Evolutionary conservation across 805 yeast genomes (phyloP).

Genomic region (Diddensiella transvaalensis): DNA sequence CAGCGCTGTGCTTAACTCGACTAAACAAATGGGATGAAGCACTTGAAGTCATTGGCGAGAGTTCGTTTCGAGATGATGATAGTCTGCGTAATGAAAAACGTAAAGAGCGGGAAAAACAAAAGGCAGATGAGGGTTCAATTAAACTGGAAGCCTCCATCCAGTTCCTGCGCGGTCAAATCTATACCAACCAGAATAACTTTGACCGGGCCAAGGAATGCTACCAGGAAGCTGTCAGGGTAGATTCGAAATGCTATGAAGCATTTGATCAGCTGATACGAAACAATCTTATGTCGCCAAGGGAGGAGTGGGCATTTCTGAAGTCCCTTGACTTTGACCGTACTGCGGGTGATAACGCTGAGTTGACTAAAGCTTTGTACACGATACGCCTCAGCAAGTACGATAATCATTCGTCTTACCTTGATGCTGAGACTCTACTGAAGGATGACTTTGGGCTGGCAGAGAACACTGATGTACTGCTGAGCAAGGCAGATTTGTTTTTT

Average conservation of each 20-base stretch:
- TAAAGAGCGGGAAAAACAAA: not conserved
- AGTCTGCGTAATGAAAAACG: slow-evolving; percentile 29
- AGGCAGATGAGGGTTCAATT: slow-evolving; percentile 51
- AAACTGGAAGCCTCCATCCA: slow-evolving; percentile 85
- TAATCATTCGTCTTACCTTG: slow-evolving; percentile 54
- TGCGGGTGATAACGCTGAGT: slow-evolving; percentile 74
- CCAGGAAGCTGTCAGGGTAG: slow-evolving; percentile 80
- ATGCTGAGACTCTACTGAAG: slow-evolving; percentile 59
- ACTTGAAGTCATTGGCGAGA: slow-evolving; percentile 74
- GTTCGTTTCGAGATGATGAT: not conserved
- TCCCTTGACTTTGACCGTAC: slow-evolving; percentile 55
- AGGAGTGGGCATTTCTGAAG: slow-evolving; percentile 78
- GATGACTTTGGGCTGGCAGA: slow-evolving; percentile 70
- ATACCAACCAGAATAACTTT: slow-evolving; percentile 76
- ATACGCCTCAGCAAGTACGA: slow-evolving; percentile 68
- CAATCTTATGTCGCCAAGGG: slow-evolving; percentile 73
- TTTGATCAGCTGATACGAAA: slow-evolving; percentile 72
- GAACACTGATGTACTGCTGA: slow-evolving; percentile 64
- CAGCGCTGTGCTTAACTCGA: slow-evolving; percentile 65
- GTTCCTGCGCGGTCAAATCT: slow-evolving; percentile 77
- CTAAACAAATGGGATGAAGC: slow-evolving; percentile 85
- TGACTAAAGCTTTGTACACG: slow-evolving; percentile 72
- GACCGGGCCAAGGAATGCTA: slow-evolving; percentile 83
- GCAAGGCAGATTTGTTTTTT: slow-evolving; percentile 66
- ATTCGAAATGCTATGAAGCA: slow-evolving; percentile 91